phyloP scores from a whole-genome alignment of 441 rosid genomes.

The Erodium moschatum region DNA sequence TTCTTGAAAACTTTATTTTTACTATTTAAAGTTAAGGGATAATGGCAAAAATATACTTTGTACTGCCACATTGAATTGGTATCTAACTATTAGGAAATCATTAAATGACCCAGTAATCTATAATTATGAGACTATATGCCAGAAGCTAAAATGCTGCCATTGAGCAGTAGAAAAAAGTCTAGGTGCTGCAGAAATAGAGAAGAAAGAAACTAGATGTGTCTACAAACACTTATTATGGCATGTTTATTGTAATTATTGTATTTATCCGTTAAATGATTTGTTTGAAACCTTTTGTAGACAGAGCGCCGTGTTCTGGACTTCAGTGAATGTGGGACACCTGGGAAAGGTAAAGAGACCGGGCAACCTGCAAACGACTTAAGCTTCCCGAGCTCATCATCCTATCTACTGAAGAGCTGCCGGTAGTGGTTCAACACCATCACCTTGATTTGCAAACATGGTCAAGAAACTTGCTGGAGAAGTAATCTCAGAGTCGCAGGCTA shows the following conservation, averaged over 20 bases:
- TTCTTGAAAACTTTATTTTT: too few species aligned
- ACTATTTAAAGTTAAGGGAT: too few species aligned
- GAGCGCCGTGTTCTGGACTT: conserved; percentile 82
- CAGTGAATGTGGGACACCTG: conserved; percentile 84
- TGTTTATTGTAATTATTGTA: background rate
- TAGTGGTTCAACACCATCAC: conserved; percentile 22
- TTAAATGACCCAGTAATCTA: background rate
- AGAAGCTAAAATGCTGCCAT: background rate
- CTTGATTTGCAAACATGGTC: too few species aligned
- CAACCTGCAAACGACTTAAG: conserved; percentile 30
- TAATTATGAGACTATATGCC: too few species aligned
- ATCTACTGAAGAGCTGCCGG: conserved; percentile 81
- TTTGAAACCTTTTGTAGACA: conserved; percentile 32
- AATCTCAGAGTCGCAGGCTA: background rate
- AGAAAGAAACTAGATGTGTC: background rate
- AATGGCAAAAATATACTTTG: too few species aligned
- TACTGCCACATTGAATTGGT: background rate
- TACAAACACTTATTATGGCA: background rate
- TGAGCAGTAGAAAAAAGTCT: background rate
- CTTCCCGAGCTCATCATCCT: conserved; percentile 66
- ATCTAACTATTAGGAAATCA: background rate
- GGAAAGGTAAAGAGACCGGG: conserved; percentile 39
- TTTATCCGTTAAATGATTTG: background rate
- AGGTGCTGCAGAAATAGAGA: background rate
- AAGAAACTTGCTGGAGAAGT: background rate